Base-by-base conservation (phyloP, 2,329 filamentous ascomycete species). In the Colletotrichum theobromicola region DNA sequence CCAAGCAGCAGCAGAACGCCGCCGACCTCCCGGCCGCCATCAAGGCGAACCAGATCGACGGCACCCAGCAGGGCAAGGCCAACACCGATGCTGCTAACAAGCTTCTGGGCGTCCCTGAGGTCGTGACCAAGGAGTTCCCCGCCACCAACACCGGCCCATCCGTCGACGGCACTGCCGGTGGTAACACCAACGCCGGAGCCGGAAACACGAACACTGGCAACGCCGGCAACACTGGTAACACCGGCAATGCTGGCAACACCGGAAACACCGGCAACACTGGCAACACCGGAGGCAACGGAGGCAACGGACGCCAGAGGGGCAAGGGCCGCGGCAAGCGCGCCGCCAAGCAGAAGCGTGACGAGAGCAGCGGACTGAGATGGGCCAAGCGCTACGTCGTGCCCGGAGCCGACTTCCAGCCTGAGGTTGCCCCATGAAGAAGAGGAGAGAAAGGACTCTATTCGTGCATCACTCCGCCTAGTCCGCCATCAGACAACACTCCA, bases 1-100 rank as follows among this genome's bases (percentile, higher is more conserved):
- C 80, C 2, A 61, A 92, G 81, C 85, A 91, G 24, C 80, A 84
- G 55, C 79, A 86, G 77, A 89, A 92, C 82, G 80, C 88, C 70
- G 80, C 84, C 35, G 89, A 92, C 76, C 85, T 92, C 7, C 80
- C 83, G 0, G 78, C 76, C 7, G 77, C 83, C 2, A 77, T 88
- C 10, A 76, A 81, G 2, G 87, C 86, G 5, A 88, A 88, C 77
- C 79, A 86, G 73, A 82, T 84, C 32, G 85, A 85, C 46, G 85
- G 84, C 21, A 70, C 78, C 1, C 75, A 79, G 0, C 74, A 77
- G 57, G 80, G 78, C 4, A 67, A 69, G 21, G 79, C 80, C 75
- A 82, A 83, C 73, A 72, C 75, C 6, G 85, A 84, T 5, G 84
- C 84, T 18, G 86, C 86, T 67, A 82, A 84, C 77, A 81, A 82